Evolutionary conservation across 257 asterid species (phyloP).

Genomic region (Prunella vulgaris): DNA sequence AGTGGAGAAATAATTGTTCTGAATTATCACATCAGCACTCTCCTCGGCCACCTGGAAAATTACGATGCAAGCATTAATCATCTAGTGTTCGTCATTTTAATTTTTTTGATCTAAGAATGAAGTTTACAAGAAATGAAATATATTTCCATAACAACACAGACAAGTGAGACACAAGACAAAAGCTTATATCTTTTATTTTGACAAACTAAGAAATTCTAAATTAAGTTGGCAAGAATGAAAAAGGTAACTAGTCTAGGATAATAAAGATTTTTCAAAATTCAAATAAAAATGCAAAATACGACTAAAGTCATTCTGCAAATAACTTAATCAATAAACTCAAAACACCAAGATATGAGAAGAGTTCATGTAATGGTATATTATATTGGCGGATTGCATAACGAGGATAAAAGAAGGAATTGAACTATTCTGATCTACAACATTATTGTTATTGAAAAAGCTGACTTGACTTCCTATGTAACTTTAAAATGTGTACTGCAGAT

Average conservation of each 20-base stretch:
- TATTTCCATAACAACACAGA: not conserved
- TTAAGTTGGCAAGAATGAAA: not conserved
- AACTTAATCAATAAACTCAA: not conserved
- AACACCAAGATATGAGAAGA: not conserved
- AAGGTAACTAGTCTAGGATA: not conserved
- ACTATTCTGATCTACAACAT: too few species aligned
- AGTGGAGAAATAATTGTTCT: constrained; percentile 92
- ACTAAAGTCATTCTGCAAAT: not conserved
- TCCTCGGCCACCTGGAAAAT: constrained; percentile 86
- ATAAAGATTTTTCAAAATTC: not conserved
- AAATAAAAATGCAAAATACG: not conserved
- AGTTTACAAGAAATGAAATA: not conserved
- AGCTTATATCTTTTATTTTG: not conserved
- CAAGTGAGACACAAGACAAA: not conserved
- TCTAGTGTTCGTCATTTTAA: not conserved
- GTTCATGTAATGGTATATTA: too few species aligned
- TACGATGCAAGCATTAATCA: constrained; percentile 8
- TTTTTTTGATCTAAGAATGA: not conserved
- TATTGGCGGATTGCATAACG: too few species aligned
- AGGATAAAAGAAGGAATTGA: too few species aligned
- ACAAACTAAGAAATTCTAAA: not conserved
- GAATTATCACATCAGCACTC: constrained; percentile 93
- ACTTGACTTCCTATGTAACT: too few species aligned
- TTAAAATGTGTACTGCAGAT: too few species aligned
- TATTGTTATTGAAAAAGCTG: too few species aligned